phyloP scores from a whole-genome alignment of 73 alveolate genomes.

The Paramecium tetraurelia region DNA sequence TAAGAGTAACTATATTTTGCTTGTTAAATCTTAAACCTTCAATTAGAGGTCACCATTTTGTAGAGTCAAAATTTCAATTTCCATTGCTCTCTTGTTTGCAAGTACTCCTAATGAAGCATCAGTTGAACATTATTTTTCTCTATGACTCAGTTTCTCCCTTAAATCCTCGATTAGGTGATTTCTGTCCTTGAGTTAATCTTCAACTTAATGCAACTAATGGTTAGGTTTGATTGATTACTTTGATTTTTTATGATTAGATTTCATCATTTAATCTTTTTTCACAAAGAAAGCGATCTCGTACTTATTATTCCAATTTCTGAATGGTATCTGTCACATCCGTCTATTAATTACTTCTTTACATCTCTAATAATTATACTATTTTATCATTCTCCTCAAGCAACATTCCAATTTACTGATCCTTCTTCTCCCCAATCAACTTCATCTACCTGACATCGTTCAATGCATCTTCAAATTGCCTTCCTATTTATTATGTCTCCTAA shows the following conservation, averaged over 20 bases:
- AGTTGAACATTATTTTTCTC: neutral
- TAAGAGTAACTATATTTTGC: neutral
- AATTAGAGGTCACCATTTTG: neutral
- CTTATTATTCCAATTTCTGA: neutral
- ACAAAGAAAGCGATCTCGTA: neutral
- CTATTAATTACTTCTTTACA: neutral
- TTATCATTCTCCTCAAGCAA: neutral
- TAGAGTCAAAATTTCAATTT: neutral
- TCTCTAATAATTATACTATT: neutral
- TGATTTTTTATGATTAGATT: neutral
- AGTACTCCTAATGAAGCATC: neutral
- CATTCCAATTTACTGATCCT: neutral
- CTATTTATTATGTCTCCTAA: neutral
- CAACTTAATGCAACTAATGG: neutral
- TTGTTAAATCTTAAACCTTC: neutral
- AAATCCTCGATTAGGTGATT: neutral
- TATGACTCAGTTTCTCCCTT: neutral
- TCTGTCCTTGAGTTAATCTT: neutral
- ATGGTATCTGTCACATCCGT: neutral
- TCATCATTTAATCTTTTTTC: constrained; percentile 3
- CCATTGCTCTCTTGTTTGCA: neutral
- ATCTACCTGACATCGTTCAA: neutral
- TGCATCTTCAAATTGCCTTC: neutral
- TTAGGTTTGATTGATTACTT: neutral
- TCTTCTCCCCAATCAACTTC: neutral